Base-by-base conservation (phyloP, 805 yeast genomes). In the Sporopachydermia quercuum region DNA sequence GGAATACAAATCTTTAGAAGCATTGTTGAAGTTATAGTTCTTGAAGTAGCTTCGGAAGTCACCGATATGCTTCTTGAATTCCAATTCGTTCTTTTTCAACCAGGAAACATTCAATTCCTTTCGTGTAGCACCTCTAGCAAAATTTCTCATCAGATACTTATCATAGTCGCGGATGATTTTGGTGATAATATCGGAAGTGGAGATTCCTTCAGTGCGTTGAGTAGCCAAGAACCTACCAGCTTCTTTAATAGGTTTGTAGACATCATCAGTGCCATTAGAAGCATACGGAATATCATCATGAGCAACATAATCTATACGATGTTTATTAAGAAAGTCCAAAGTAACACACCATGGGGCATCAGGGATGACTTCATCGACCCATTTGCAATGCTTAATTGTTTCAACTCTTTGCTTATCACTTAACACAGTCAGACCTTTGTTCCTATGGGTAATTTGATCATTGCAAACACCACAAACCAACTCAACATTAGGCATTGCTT, bases 321-420 rank as follows among this genome's bases (percentile, higher is more conserved):
- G 95, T 49, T 79, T 60, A 37, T 64, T 64, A 47, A 91, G 60
- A 51, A 91, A 91, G 36, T 79, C 85, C 40, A 85, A 74, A 2
- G 86, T 80, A 18, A 91, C 86, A 49, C 81, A 73, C 98, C 98
- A 91, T 11, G 98, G 98, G 2, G 96, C 95, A 56, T 83, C 66
- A 18, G 89, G 86, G 40, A 91, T 68, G 18, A 91, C 97, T 57
- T 91, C 97, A 57, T 91, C 97, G 16, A 91, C 98, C 98, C 98
- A 91, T 51, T 68, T 76, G 59, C 98, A 91, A 60, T 91, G 98
- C 44, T 71, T 71, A 44, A 91, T 64, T n/a, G 96, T 80, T 47
- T 89, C 97, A 49, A 78, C 76, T 43, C 98, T 74, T 55, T 89
- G 96, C 46, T 72, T 63, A 55, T 87, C 97, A 2, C 82, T 71